phyloP scores from a whole-genome alignment of 352 stramenopile species.

The Phytophthora sansomeana region DNA sequence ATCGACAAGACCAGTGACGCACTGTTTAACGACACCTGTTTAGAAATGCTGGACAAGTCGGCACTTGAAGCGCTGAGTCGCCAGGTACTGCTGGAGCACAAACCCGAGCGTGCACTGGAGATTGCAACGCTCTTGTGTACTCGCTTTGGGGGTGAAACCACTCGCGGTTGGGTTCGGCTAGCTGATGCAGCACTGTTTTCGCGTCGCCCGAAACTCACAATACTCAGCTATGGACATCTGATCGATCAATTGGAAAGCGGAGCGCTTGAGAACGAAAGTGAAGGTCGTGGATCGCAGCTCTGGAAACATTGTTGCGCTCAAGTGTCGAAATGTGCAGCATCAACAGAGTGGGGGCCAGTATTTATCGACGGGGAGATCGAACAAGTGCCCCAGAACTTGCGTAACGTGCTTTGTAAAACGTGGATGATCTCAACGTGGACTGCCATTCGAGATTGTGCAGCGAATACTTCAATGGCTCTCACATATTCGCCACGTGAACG shows the following conservation, averaged over 20 bases:
- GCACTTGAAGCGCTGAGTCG: slow-evolving; percentile 41
- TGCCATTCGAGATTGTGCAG: slow-evolving; percentile 12
- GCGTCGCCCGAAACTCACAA: slow-evolving; percentile 42
- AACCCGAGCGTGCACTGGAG: slow-evolving; percentile 25
- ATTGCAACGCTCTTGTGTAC: slow-evolving; percentile 42
- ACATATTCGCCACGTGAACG: slow-evolving; percentile 20
- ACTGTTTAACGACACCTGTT: slow-evolving; percentile 25
- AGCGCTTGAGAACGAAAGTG: not conserved
- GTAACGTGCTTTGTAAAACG: slow-evolving; percentile 17
- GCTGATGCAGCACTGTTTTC: slow-evolving; percentile 38
- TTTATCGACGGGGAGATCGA: slow-evolving; percentile 37
- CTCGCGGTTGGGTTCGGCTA: slow-evolving; percentile 43
- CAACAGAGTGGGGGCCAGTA: slow-evolving; percentile 47
- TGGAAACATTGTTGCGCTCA: slow-evolving; percentile 32
- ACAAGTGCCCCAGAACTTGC: slow-evolving; percentile 38
- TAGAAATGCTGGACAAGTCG: slow-evolving; percentile 32
- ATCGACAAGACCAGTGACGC: slow-evolving; percentile 58
- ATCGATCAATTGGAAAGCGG: slow-evolving; percentile 8
- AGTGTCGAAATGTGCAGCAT: slow-evolving; percentile 28
- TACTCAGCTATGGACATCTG: slow-evolving; percentile 44
- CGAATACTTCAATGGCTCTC: slow-evolving; percentile 4
- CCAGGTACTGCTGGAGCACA: slow-evolving; percentile 42
- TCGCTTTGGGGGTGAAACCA: slow-evolving; percentile 11
- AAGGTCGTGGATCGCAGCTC: slow-evolving; percentile 1
- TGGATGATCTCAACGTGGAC: slow-evolving; percentile 36